These are phyloP conservation scores for Astragalus glycyphyllos DNA, from an alignment of 306 rosid species.

Conservation along the genomic window DNA sequence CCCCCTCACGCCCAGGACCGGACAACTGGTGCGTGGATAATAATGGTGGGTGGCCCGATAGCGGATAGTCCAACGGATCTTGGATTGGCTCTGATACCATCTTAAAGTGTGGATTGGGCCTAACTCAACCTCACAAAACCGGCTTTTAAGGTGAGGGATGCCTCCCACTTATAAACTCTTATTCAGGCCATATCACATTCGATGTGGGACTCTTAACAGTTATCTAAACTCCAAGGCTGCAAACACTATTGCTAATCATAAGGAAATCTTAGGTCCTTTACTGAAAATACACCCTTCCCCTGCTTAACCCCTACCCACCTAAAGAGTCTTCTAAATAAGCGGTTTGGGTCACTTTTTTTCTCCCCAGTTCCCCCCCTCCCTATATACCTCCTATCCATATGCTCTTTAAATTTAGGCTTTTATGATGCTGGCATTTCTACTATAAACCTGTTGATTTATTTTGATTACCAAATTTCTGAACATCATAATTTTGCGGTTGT, in stretches of 20 bases:
- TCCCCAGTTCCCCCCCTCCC: background rate
- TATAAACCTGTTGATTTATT: constrained; percentile 33
- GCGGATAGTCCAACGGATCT: too few relatives aligned
- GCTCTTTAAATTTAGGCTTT: background rate
- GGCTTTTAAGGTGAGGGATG: too few relatives aligned
- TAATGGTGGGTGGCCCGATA: too few relatives aligned
- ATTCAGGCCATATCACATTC: too few relatives aligned
- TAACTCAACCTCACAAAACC: too few relatives aligned
- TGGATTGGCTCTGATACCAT: too few relatives aligned
- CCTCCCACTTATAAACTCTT: too few relatives aligned
- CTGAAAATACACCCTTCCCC: constrained; percentile 8
- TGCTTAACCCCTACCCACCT: background rate
- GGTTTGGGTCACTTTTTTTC: background rate
- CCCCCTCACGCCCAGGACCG: too few relatives aligned
- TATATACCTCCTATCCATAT: background rate
- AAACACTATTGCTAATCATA: background rate
- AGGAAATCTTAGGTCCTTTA: constrained; percentile 8
- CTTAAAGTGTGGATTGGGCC: too few relatives aligned
- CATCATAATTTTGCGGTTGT: background rate
- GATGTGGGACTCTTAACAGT: too few relatives aligned
- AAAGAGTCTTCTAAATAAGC: background rate
- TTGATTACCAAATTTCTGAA: constrained; percentile 15
- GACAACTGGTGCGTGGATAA: too few relatives aligned
- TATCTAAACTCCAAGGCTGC: background rate
- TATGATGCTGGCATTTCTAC: constrained; percentile 19